phyloP scores from a whole-genome alignment of 768 basidiomycete species.

The Leucocoprinus birnbaumii region DNA sequence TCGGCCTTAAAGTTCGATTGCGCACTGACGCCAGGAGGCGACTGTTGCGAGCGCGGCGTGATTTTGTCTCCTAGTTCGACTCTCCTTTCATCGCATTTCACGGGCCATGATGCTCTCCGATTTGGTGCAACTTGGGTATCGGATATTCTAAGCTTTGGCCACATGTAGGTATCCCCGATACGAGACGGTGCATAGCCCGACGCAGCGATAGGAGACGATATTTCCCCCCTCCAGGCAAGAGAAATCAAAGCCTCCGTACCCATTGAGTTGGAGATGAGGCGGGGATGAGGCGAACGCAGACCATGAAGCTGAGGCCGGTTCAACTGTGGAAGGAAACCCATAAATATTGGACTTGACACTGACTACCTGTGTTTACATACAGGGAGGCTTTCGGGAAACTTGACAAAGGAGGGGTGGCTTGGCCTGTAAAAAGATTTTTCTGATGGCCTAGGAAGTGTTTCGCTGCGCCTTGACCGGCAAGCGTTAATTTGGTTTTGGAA shows the following conservation, averaged over 20 bases:
- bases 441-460: background rate
- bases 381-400: slow-evolving; percentile 4
- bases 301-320: slow-evolving; percentile 6
- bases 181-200: slow-evolving; percentile 12
- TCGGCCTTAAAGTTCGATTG: too few species aligned
- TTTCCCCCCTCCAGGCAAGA: slow-evolving; percentile 28
- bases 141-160: slow-evolving; percentile 9
- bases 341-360: background rate
- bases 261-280: slow-evolving; percentile 18
- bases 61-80: background rate
- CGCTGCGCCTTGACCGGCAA: background rate
- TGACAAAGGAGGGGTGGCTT: background rate
- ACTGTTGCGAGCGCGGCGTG: too few species aligned
- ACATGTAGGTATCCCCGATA: slow-evolving; percentile 8
- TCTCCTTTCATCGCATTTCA: background rate
- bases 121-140: background rate
- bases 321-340: background rate
- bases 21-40: background rate
- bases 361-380: background rate
- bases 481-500: background rate
- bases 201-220: slow-evolving; percentile 7
- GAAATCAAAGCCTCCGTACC: slow-evolving; percentile 27
- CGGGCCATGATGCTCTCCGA: slow-evolving; percentile 3
- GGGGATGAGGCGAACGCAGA: slow-evolving; percentile 17
- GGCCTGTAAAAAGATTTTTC: background rate